Evolutionary conservation across 2,329 filamentous ascomycete genomes (phyloP).

Genomic region (Stemphylium beticola): DNA sequence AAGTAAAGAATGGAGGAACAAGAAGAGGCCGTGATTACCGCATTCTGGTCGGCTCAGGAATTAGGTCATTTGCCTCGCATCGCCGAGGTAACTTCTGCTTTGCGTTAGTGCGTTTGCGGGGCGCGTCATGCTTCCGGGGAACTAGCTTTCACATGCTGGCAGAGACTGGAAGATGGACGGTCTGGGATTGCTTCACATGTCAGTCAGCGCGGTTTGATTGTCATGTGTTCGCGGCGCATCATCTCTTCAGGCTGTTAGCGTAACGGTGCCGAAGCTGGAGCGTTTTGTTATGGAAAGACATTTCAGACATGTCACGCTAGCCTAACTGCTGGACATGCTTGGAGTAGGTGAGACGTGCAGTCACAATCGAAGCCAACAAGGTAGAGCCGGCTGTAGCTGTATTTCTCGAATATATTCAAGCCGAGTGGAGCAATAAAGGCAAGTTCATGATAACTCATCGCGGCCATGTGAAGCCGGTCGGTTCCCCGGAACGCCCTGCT

Average conservation of each 20-base stretch:
- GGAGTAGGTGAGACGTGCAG: too few species aligned
- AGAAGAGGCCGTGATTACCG: neutral
- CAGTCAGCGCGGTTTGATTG: neutral
- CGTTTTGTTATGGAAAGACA: neutral
- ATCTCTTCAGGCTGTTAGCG: neutral
- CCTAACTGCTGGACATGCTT: too few species aligned
- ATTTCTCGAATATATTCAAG: neutral
- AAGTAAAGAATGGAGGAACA: neutral
- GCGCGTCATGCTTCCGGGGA: constrained; percentile 21
- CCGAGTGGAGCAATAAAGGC: neutral
- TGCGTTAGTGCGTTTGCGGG: constrained; percentile 19
- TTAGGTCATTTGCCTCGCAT: constrained; percentile 21
- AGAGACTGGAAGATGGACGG: neutral
- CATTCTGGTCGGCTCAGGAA: neutral
- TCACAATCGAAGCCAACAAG: neutral
- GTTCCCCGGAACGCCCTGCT: constrained; percentile 38
- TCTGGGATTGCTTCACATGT: constrained; percentile 11
- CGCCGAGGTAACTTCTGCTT: constrained; percentile 23
- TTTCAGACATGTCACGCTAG: too few species aligned
- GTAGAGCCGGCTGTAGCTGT: neutral
- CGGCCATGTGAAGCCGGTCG: constrained; percentile 6
- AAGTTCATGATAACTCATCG: neutral
- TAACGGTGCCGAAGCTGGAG: constrained; percentile 3
- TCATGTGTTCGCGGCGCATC: constrained; percentile 1
- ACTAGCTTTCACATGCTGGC: constrained; percentile 29